These are phyloP conservation scores for Alternaria postmessia DNA, from an alignment of 2,329 filamentous ascomycete species.

Conservation along the genomic window DNA sequence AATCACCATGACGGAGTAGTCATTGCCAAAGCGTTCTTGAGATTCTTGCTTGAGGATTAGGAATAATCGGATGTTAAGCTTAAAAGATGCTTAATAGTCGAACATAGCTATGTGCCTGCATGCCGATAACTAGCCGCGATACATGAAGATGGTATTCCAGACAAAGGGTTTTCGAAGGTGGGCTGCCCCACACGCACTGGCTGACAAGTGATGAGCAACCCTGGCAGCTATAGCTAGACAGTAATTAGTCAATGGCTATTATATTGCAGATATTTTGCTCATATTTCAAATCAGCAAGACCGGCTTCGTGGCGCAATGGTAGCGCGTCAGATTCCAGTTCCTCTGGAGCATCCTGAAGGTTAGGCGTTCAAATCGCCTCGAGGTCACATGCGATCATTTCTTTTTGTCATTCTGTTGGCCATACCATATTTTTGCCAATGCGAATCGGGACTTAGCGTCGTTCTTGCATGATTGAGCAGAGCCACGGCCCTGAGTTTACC, in stretches of 20 bases:
- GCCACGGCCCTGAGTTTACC: background rate
- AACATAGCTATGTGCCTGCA: background rate
- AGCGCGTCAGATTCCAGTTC: constrained; percentile 24
- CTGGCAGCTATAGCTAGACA: too few relatives aligned
- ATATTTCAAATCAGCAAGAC: constrained; percentile 2
- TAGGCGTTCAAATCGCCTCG: constrained; percentile 24
- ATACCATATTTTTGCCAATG: background rate
- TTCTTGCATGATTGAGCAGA: too few relatives aligned
- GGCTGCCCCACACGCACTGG: background rate
- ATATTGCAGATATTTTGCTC: too few relatives aligned
- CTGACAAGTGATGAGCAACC: background rate
- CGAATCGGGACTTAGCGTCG: too few relatives aligned
- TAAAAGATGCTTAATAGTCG: background rate
- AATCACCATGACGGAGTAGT: constrained; percentile 80
- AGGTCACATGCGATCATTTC: constrained; percentile 7
- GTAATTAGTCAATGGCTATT: too few relatives aligned
- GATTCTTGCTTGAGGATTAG: constrained; percentile 71
- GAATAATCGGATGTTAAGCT: background rate
- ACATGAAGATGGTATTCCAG: background rate
- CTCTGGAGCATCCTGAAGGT: constrained; percentile 22
- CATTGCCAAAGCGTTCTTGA: constrained; percentile 77
- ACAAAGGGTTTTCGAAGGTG: background rate
- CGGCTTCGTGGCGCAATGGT: constrained; percentile 24
- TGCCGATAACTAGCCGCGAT: background rate
- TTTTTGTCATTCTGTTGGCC: background rate